phyloP scores from a whole-genome alignment of 176 grass and related monocot genomes.

The Phoenix roebelenii region DNA sequence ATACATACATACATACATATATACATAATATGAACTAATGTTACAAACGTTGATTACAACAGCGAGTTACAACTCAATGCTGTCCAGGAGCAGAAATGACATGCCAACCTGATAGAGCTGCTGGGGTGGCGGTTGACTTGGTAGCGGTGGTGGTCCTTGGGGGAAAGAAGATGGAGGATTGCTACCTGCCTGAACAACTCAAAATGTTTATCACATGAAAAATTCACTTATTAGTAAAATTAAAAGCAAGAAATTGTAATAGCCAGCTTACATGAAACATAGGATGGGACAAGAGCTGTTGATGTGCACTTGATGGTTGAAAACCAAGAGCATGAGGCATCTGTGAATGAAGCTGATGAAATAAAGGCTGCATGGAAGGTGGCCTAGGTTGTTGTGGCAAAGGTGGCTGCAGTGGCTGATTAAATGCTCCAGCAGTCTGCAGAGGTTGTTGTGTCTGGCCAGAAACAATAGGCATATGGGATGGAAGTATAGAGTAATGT shows the following conservation, averaged over 20 bases:
- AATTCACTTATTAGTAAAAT: too few species aligned
- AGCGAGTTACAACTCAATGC: too few species aligned
- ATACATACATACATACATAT: too few species aligned
- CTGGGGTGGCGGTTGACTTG: slow-evolving; percentile 56
- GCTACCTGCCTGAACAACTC: slow-evolving; percentile 30
- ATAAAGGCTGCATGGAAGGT: slow-evolving; percentile 41
- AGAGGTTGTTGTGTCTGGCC: slow-evolving; percentile 47
- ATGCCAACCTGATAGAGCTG: slow-evolving; percentile 69
- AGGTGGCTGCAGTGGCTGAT: slow-evolving; percentile 67
- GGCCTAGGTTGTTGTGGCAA: slow-evolving; percentile 70
- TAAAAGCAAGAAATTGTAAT: too few species aligned
- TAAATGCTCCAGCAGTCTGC: slow-evolving; percentile 65
- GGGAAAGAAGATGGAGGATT: slow-evolving; percentile 64
- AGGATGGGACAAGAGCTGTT: slow-evolving; percentile 1
- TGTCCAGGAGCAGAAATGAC: too few species aligned
- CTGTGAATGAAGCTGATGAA: slow-evolving; percentile 30
- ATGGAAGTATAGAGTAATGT: slow-evolving; percentile 46
- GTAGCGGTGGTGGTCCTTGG: slow-evolving; percentile 56
- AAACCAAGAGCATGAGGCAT: slow-evolving; percentile 11
- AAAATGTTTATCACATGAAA: too few species aligned
- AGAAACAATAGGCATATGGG: slow-evolving; percentile 42
- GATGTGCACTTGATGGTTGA: slow-evolving; percentile 5
- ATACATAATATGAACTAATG: too few species aligned
- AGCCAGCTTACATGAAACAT: slow-evolving; percentile 10
- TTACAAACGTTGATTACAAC: too few species aligned